Conservation (phyloP, 148 eudicot genomes). For the Rhododendron simsii region DNA sequence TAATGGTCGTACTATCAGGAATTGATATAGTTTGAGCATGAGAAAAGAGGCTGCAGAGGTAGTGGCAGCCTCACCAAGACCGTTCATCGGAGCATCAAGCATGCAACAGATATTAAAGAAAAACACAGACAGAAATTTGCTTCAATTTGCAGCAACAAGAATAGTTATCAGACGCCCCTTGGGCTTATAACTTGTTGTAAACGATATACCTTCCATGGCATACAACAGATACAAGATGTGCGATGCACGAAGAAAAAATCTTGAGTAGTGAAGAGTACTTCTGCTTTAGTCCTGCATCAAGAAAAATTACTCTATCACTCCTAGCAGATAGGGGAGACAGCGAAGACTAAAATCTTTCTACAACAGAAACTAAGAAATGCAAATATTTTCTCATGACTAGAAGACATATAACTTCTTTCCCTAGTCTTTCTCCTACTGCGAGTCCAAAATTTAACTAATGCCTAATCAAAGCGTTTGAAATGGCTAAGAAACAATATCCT, state of each 20-base stretch:
- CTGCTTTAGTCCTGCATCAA: slow-evolving; percentile 48
- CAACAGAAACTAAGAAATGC: not conserved
- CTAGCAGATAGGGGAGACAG: not conserved
- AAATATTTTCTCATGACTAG: not conserved
- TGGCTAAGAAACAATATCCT: not conserved
- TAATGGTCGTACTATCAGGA: not conserved
- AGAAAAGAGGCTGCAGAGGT: not conserved
- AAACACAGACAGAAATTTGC: not conserved
- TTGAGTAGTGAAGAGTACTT: slow-evolving; percentile 42
- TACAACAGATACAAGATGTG: slow-evolving; percentile 37
- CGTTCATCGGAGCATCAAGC: not conserved
- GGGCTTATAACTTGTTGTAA: not conserved
- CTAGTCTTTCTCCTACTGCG: not conserved
- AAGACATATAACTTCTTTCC: not conserved
- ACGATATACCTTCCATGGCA: slow-evolving; percentile 53
- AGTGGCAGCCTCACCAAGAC: not conserved
- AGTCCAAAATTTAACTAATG: not conserved
- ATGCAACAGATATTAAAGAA: not conserved
- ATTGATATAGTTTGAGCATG: not conserved
- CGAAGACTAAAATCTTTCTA: not conserved
- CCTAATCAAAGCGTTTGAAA: not conserved
- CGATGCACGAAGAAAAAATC: slow-evolving; percentile 41
- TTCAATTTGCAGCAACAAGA: slow-evolving; percentile 1
- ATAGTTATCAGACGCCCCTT: not conserved
- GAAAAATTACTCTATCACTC: not conserved